Base-by-base conservation (phyloP, 495 filamentous ascomycete genomes). In the Hypoxylon lienhwacheense region DNA sequence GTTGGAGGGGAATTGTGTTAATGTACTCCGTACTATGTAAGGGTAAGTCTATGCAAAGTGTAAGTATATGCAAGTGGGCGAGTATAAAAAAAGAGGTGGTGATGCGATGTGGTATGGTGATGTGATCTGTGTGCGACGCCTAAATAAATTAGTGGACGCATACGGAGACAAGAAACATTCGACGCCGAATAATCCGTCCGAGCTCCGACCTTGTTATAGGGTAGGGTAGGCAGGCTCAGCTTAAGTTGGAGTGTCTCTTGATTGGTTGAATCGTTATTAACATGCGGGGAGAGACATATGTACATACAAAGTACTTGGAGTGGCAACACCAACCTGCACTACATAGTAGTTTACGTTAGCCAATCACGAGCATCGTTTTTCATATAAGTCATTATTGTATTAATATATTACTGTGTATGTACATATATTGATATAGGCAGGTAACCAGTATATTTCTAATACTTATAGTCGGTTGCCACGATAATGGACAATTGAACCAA, bases 201-300 rank as follows among this genome's bases (percentile, higher is more conserved):
- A 59, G 37, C 43, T 32, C 48, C 43, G 35, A 37, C n/a, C n/a
- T n/a, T n/a, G n/a, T n/a, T n/a, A n/a, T n/a, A n/a, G n/a, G n/a
- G n/a, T n/a, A n/a, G n/a, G n/a, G n/a, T n/a, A n/a, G n/a, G n/a
- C n/a, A n/a, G n/a, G n/a, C n/a, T n/a, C n/a, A n/a, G n/a, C n/a
- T n/a, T n/a, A n/a, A n/a, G n/a, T 47, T 26, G 20, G 21, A 20
- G 2, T 2, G 3, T 0, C 2, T 15, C 36, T 8, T 51, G 8
- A 61, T 61, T 61, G 57, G 57, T 10, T 24, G 32, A 33, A 31
- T 28, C 20, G n/a, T 17, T 4, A 2, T 5, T 10, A 55, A 41
- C 51, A 47, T 61, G 57, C 57, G 57, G 57, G 57, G 57, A 61
- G 47, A 55, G 51, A 45, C 52, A 36, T 43, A 20, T 8, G 28